Percentiles rank a stretch among this genome's conserved stretches.
Conservation (phyloP, 2,329 filamentous ascomycete species). For the Sclerotinia minor region DNA sequence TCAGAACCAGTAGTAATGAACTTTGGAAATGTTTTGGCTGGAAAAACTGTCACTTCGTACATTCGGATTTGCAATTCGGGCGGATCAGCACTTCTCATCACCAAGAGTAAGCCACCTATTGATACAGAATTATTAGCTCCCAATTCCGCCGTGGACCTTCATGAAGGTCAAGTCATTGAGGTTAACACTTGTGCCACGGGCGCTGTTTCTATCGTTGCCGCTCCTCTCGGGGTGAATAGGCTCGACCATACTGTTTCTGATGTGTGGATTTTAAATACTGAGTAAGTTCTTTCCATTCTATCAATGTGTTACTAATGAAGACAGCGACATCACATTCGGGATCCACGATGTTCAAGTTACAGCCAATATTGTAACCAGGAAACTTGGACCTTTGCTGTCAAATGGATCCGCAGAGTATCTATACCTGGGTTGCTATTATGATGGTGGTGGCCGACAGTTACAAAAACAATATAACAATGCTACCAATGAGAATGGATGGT, state of each 20-base stretch:
- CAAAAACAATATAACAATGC: slow-evolving; percentile 19
- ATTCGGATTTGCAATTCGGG: slow-evolving; percentile 41
- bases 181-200: slow-evolving; percentile 37
- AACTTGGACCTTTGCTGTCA: slow-evolving; percentile 14
- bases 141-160: slow-evolving; percentile 35
- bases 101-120: slow-evolving; percentile 40
- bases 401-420: slow-evolving; percentile 21
- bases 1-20: slow-evolving; percentile 32
- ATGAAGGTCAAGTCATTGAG: slow-evolving; percentile 37
- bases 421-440: slow-evolving; percentile 23
- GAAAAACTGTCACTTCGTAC: slow-evolving; percentile 32
- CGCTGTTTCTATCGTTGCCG: slow-evolving; percentile 36
- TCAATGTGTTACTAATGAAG: background rate
- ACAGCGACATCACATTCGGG: slow-evolving; percentile 42
- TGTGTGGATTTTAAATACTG: slow-evolving; percentile 44
- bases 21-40: slow-evolving; percentile 38
- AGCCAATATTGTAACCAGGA: slow-evolving; percentile 14
- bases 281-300: slow-evolving; percentile 24
- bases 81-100: slow-evolving; percentile 39
- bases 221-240: slow-evolving; percentile 35
- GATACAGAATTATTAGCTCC: slow-evolving; percentile 30
- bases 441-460: slow-evolving; percentile 20
- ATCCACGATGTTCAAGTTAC: slow-evolving; percentile 41
- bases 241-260: slow-evolving; percentile 33
- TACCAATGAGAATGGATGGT: slow-evolving; percentile 38